A percentile compares a stretch with the other conserved stretches of the same genome.
Evolutionary conservation across 2,329 filamentous ascomycete species (phyloP).

Genomic region (Ilyonectria robusta): DNA sequence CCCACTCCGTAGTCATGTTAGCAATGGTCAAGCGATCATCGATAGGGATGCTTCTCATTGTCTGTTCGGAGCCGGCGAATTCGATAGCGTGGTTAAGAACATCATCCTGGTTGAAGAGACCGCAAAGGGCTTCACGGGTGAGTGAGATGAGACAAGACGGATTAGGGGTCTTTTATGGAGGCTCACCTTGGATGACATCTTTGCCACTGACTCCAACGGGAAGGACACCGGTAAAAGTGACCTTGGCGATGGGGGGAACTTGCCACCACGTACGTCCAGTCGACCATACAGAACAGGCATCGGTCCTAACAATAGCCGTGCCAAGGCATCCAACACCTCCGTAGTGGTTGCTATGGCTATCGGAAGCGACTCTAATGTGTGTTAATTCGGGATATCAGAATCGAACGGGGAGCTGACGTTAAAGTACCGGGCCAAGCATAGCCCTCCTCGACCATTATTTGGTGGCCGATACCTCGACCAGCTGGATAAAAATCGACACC

Average conservation of each 20-base stretch:
- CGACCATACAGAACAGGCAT: too few species aligned
- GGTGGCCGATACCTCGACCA: conserved; percentile 88
- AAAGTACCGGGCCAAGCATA: conserved; percentile 87
- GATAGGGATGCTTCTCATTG: conserved; percentile 78
- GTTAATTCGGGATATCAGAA: too few species aligned
- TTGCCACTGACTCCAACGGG: conserved; percentile 90
- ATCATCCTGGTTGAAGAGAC: conserved; percentile 87
- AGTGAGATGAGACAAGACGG: too few species aligned
- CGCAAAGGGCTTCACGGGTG: conserved; percentile 79
- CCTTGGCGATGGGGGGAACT: conserved; percentile 85
- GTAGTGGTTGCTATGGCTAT: conserved; percentile 61
- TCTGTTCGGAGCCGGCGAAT: conserved; percentile 85
- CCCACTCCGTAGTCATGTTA: conserved; percentile 90
- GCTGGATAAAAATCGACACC: conserved; percentile 84
- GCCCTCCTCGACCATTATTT: conserved; percentile 87
- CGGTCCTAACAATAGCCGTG: too few species aligned
- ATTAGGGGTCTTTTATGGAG: too few species aligned
- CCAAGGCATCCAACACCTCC: too few species aligned
- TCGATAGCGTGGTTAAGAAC: conserved; percentile 94
- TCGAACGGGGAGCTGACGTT: conserved; percentile 48
- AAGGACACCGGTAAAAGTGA: conserved; percentile 82
- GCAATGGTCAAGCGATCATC: conserved; percentile 81
- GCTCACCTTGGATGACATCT: conserved; percentile 77
- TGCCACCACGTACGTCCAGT: conserved; percentile 89
- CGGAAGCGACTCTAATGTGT: conserved; percentile 73